Evolutionary conservation across 148 eudicot genomes (phyloP).

Genomic region (Linanthus parryae): DNA sequence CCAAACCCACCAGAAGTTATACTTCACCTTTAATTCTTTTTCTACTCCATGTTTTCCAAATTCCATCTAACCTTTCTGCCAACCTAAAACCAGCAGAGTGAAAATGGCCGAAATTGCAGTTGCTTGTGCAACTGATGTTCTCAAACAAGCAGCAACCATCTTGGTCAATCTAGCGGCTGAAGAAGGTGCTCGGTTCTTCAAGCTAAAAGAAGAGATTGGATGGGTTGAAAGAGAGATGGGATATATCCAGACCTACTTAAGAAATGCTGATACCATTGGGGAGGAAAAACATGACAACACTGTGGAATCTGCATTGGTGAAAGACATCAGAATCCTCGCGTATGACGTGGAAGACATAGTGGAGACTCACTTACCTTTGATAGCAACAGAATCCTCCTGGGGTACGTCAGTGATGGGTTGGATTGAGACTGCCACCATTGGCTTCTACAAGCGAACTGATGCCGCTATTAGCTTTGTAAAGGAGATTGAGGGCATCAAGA

Average conservation of each 20-base stretch:
- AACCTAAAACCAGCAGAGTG: too few relatives aligned
- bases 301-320: background rate
- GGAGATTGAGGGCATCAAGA: conserved; percentile 8
- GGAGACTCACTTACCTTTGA: background rate
- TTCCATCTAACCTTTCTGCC: too few relatives aligned
- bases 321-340: background rate
- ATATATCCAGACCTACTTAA: conserved; percentile 2
- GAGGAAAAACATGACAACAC: background rate
- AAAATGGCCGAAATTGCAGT: conserved; percentile 10
- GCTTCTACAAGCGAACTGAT: background rate
- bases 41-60: too few relatives aligned
- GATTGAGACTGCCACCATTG: background rate
- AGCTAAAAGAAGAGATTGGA: background rate
- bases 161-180: background rate
- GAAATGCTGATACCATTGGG: too few relatives aligned
- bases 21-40: too few relatives aligned
- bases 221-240: conserved; percentile 11
- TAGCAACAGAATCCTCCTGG: background rate
- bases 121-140: background rate
- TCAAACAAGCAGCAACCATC: background rate
- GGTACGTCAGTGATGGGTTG: background rate
- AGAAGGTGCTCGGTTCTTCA: background rate
- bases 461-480: background rate
- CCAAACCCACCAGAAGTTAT: too few relatives aligned
- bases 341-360: background rate